These are phyloP conservation scores for Ceratobasidium sp. DNA, from an alignment of 1,284 basidiomycete species.

Conservation along the genomic window DNA sequence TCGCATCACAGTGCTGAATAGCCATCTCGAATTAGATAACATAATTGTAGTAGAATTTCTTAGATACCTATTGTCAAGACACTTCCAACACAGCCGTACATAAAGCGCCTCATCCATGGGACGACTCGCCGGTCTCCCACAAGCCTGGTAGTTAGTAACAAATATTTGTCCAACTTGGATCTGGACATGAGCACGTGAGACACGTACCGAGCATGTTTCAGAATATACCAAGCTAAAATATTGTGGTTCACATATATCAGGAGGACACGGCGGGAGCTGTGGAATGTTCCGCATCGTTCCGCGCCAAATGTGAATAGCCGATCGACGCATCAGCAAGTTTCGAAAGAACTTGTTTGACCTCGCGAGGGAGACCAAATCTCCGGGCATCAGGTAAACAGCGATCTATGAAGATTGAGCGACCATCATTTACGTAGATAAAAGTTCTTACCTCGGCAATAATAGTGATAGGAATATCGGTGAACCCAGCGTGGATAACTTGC, in stretches of 20 bases:
- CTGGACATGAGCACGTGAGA: too few species aligned
- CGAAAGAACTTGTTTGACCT: conserved; percentile 52
- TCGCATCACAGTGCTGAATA: conserved; percentile 4
- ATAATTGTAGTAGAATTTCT: background rate
- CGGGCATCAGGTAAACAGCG: conserved; percentile 50
- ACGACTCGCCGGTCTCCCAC: background rate
- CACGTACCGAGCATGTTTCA: conserved; percentile 24
- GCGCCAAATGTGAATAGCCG: conserved; percentile 49
- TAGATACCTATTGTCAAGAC: conserved; percentile 10
- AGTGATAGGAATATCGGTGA: conserved; percentile 54
- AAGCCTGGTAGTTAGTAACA: background rate
- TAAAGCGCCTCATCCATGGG: conserved; percentile 9
- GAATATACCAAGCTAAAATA: conserved; percentile 52
- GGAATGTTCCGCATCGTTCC: conserved; percentile 34
- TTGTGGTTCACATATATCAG: conserved; percentile 50
- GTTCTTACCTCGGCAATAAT: conserved; percentile 53
- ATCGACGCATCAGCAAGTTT: conserved; percentile 47
- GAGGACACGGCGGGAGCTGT: conserved; percentile 50
- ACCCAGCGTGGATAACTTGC: conserved; percentile 47
- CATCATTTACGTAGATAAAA: background rate
- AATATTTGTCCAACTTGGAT: background rate
- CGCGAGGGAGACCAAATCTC: conserved; percentile 53
- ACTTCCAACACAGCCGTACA: conserved; percentile 23
- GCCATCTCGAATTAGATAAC: background rate
- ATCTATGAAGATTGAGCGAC: conserved; percentile 49